Evolutionary conservation across 1,139 yeast genomes (phyloP), one percentile per base, ranked within the genome.

Genomic region (Blastobotrys elegans): DNA sequence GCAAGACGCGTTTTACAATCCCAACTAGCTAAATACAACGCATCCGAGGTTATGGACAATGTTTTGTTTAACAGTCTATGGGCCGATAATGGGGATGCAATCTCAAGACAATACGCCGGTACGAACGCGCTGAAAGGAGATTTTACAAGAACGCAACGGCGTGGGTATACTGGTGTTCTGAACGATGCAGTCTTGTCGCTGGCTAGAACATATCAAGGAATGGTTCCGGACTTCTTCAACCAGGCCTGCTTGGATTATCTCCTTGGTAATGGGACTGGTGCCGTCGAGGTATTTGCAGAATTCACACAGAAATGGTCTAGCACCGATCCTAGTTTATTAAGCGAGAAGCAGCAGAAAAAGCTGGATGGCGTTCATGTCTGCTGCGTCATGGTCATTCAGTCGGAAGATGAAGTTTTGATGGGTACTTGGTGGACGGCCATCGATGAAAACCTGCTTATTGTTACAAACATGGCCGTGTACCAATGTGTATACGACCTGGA

Each of bases 71-170:
- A 67, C 39, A 54, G 61, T 34, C 41, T 72, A 3, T 72, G 76
- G 76, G 75, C 75, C 7, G 72, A 71, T 51, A 72, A 72, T 52
- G 76, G 76, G 2, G 76, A 72, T 50, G 65, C 61, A 26, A 66
- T 72, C n/a, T 69, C 74, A 20, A 61, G 61, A 26, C 75, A 70
- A 49, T 72, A 72, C 53, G 69, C 75, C 2, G 66, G 71, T 3
- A 71, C 76, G 1, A 67, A 65, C 50, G 76, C 75, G 0, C 53
- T 72, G 47, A 72, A 72, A 50, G 76, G 75, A 6, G 76, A 72
- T 47, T 72, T 61, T 51, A 72, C 75, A 0, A 53, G 76, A 46
- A 70, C 73, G 0, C 64, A 68, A 20, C 64, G 67, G 47, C 59
- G 76, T 39, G 66, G 67, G 39, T 67, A 69, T 48, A 53, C 60